A percentile compares a stretch with the other conserved stretches of the same genome.
Conservation (phyloP, 1,284 basidiomycete genomes). For the Puccinia polysora region DNA sequence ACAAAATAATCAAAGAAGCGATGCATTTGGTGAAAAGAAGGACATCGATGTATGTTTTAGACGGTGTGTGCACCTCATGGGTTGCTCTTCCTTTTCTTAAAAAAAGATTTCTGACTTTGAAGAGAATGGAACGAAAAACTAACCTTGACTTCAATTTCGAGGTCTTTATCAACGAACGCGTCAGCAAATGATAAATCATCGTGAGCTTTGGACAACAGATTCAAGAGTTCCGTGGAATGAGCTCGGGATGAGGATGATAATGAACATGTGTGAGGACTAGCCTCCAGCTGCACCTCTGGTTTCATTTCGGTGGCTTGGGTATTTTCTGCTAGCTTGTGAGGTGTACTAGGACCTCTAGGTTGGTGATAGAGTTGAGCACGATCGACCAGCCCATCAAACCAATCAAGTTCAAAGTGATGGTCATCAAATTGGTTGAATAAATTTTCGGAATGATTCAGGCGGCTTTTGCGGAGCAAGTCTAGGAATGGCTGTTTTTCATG, state of each 20-base stretch:
- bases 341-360: neutral
- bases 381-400: neutral
- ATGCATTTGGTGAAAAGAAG: neutral
- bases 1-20: neutral
- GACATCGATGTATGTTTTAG: too few species aligned
- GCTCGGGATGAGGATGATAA: neutral
- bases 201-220: slow-evolving; percentile 6
- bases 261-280: too few species aligned
- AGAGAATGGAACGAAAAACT: slow-evolving; percentile 16
- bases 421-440: slow-evolving; percentile 4
- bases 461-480: too few species aligned
- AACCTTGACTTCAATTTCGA: slow-evolving; percentile 45
- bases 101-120: neutral
- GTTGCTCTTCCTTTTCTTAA: too few species aligned
- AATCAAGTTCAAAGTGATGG: neutral
- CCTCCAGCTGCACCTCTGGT: too few species aligned
- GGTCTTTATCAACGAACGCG: slow-evolving; percentile 45
- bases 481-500: too few species aligned
- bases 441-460: too few species aligned
- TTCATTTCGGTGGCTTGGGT: too few species aligned
- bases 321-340: neutral
- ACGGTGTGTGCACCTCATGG: too few species aligned
- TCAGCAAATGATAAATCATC: slow-evolving; percentile 48
- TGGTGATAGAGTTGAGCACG: neutral
- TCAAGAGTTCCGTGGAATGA: neutral